Evolutionary conservation across 768 basidiomycete species (phyloP).

Genomic region (Mrakia blollopis): DNA sequence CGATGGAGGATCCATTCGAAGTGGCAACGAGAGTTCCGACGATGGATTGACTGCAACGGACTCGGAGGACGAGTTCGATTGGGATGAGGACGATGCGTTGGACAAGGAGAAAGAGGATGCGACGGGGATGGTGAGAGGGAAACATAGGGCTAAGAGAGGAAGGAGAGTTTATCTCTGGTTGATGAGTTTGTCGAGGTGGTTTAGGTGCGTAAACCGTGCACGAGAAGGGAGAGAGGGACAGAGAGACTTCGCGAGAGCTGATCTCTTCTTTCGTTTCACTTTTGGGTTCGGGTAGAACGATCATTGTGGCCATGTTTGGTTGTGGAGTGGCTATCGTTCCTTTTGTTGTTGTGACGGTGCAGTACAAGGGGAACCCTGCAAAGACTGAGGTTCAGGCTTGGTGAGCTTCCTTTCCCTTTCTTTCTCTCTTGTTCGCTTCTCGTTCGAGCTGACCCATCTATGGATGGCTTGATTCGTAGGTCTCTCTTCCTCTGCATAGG

Average conservation of each 20-base stretch:
- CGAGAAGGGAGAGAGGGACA: not conserved
- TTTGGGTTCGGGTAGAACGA: constrained; percentile 45
- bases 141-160: constrained; percentile 24
- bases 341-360: constrained; percentile 61
- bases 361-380: constrained; percentile 53
- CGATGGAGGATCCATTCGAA: not conserved
- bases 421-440: constrained; percentile 56
- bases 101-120: constrained; percentile 57
- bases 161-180: constrained; percentile 28
- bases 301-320: constrained; percentile 59
- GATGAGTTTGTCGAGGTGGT: constrained; percentile 21
- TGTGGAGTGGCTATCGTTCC: constrained; percentile 64
- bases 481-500: constrained; percentile 62
- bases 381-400: constrained; percentile 56
- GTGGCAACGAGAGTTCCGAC: not conserved
- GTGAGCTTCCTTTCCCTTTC: constrained; percentile 34
- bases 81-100: constrained; percentile 58
- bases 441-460: constrained; percentile 58
- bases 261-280: not conserved
- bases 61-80: constrained; percentile 66
- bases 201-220: not conserved
- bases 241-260: constrained; percentile 52
- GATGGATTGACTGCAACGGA: constrained; percentile 49
- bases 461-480: constrained; percentile 49
- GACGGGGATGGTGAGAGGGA: constrained; percentile 36